These are phyloP conservation scores for Chenopodium berlandieri DNA, from an alignment of 148 eudicot genomes.

Conservation along the genomic window DNA sequence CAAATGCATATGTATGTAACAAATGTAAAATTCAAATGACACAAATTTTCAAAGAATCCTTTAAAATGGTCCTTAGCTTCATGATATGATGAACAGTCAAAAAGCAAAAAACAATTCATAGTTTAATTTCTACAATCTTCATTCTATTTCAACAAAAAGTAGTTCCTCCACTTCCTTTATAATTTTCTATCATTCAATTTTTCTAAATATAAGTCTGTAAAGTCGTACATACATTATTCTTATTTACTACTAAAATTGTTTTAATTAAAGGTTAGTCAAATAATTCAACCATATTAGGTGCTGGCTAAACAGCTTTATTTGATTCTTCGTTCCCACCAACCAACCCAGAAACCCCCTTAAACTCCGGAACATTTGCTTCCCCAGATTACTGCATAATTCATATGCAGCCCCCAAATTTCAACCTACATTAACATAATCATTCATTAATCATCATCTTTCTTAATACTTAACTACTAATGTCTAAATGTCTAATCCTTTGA, in stretches of 20 bases:
- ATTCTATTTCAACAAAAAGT: background rate
- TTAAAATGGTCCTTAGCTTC: background rate
- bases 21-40: background rate
- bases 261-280: conserved; percentile 18
- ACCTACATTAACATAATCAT: no score
- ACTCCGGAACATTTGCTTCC: conserved; percentile 18
- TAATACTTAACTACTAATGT: background rate
- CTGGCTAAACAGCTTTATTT: conserved; percentile 17
- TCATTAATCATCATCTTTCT: no score
- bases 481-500: background rate
- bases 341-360: conserved; percentile 8
- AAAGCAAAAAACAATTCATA: conserved; percentile 3
- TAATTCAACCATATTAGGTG: conserved; percentile 32
- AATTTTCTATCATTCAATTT: background rate
- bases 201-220: background rate
- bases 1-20: background rate
- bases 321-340: conserved; percentile 22
- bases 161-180: background rate
- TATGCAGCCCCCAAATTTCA: background rate
- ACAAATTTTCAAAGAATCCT: background rate
- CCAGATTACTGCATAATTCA: background rate
- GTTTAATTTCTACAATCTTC: background rate
- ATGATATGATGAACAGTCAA: background rate
- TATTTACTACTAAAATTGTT: background rate
- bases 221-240: background rate